Conservation (phyloP, 345 rosid genomes). For the Murraya paniculata region DNA sequence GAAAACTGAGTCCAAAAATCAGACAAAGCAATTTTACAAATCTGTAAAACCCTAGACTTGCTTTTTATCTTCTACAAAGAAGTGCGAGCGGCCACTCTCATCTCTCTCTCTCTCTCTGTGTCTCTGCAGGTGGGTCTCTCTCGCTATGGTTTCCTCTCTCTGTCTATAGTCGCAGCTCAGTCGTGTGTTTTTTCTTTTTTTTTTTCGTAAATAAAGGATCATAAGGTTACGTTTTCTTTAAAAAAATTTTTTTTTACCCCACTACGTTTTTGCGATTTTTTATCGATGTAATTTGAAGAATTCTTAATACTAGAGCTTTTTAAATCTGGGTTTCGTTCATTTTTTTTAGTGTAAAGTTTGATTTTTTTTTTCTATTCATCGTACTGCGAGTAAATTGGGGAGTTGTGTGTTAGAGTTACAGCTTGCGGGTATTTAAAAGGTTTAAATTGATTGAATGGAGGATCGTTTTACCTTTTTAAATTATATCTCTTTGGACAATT, state of each 20-base stretch:
- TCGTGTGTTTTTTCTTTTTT: not conserved
- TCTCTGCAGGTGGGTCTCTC: not conserved
- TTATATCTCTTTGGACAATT: not conserved
- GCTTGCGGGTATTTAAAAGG: not conserved
- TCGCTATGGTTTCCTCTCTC: not conserved
- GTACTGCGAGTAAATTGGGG: not conserved
- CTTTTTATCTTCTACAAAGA: not conserved
- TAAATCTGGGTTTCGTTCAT: not conserved
- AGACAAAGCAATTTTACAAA: not conserved
- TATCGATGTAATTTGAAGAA: not conserved
- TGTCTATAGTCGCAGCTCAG: not conserved
- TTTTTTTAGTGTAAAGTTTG: not conserved
- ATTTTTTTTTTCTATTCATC: not conserved
- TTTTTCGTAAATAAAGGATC: not conserved
- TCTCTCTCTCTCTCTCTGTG: not conserved
- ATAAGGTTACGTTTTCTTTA: too few relatives aligned
- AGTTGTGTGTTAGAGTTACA: not conserved
- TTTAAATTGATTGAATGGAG: not conserved
- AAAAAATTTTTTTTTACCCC: not conserved
- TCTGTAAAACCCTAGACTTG: conserved; percentile 5
- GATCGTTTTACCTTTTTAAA: not conserved
- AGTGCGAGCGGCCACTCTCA: not conserved
- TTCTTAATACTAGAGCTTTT: not conserved
- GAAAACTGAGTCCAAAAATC: not conserved
- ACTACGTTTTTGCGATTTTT: not conserved